These are phyloP conservation scores for Linderniella brevidens DNA, from an alignment of 257 asterid species.

Conservation along the genomic window DNA sequence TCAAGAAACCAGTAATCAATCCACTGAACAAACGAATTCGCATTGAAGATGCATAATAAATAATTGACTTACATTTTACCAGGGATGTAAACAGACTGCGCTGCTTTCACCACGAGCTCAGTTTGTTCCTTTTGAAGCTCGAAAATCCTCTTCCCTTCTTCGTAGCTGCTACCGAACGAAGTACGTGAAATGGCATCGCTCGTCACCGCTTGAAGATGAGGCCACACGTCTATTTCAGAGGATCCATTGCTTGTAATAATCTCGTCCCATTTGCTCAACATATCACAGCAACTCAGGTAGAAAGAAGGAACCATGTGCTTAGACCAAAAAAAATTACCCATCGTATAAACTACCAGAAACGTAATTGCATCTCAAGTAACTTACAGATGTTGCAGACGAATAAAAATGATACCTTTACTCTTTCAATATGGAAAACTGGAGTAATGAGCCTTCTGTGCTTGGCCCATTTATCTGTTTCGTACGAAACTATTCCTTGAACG, in stretches of 20 bases:
- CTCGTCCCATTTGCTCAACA: slow-evolving; percentile 45
- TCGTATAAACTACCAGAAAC: background rate
- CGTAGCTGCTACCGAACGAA: slow-evolving; percentile 48
- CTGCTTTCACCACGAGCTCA: slow-evolving; percentile 9
- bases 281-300: slow-evolving; percentile 29
- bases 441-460: slow-evolving; percentile 6
- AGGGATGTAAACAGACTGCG: slow-evolving; percentile 16
- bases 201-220: slow-evolving; percentile 33
- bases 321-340: background rate
- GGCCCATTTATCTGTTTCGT: slow-evolving; percentile 7
- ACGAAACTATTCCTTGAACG: background rate
- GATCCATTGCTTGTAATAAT: slow-evolving; percentile 14
- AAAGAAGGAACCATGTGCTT: slow-evolving; percentile 42
- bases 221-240: slow-evolving; percentile 41
- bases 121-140: slow-evolving; percentile 39
- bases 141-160: slow-evolving; percentile 41
- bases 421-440: slow-evolving; percentile 6
- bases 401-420: background rate
- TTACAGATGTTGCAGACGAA: background rate
- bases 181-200: slow-evolving; percentile 45
- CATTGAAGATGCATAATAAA: background rate
- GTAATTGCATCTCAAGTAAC: background rate
- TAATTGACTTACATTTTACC: slow-evolving; percentile 22
- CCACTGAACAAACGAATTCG: background rate
- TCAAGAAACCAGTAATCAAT: background rate